A percentile compares a stretch with the other conserved stretches of the same genome.
Evolutionary conservation across 2,329 filamentous ascomycete species (phyloP).

Genomic region (Fusarium euwallaceae): DNA sequence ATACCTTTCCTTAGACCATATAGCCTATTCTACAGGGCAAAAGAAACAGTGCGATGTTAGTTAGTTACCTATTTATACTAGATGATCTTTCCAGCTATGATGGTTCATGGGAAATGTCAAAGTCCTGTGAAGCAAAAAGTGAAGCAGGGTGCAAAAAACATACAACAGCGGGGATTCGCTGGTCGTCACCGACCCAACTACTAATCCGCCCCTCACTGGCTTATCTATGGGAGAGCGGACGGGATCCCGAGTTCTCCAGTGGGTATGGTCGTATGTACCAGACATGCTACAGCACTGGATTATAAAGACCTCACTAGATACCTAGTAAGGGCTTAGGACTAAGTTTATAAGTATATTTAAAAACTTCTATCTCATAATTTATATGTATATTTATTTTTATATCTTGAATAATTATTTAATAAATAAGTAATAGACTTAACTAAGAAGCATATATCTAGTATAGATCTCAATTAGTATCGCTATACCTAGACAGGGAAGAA

Average conservation of each 20-base stretch:
- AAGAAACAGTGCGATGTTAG: not conserved
- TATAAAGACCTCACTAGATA: not conserved
- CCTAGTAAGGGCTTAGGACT: not conserved
- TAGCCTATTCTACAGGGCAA: not conserved
- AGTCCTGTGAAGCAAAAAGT: not conserved
- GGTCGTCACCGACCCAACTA: not conserved
- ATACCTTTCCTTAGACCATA: not conserved
- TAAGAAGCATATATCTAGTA: not conserved
- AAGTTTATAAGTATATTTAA: too few relatives aligned
- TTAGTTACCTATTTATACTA: not conserved
- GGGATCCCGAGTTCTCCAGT: not conserved
- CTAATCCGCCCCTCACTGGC: not conserved
- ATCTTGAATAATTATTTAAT: not conserved
- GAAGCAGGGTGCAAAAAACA: not conserved
- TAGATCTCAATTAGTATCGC: not conserved
- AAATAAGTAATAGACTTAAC: not conserved
- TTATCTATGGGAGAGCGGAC: not conserved
- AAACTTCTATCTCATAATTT: too few relatives aligned
- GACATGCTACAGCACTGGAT: accelerated
- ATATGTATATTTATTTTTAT: too few relatives aligned
- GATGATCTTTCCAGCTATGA: not conserved
- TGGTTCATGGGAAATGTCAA: not conserved
- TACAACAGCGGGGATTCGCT: not conserved
- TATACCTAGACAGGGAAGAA: not conserved
- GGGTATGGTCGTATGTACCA: not conserved